Evolutionary conservation across 345 rosid genomes (phyloP), one percentile per base, ranked within the genome.

Genomic region (Rhodamnia rubescens): DNA sequence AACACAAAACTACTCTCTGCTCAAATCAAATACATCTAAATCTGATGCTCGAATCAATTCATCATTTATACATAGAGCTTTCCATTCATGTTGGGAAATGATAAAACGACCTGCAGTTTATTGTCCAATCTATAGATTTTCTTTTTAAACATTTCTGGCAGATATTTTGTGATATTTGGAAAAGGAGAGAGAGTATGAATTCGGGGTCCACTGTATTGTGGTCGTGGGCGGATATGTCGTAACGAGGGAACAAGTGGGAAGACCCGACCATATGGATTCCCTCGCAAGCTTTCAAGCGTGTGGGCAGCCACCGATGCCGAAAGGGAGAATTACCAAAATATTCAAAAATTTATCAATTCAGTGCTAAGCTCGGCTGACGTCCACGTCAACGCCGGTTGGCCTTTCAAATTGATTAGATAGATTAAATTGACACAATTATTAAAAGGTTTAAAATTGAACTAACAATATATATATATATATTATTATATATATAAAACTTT

Each of bases 201-300:
- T 61, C 42, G 22, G 42, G 42, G 4, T 64, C 21, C 42, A 64
- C 24, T 32, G 44, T 16, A 32, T 4, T 0, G 44, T 32, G 44
- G 44, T 3, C 5, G 24, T 32, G 78, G 78, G 15, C 3, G 12
- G 78, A 64, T 32, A 2, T 1, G 6, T 64, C 78, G 78, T 32
- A 32, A 42, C 44, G 16, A 8, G 18, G 75, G 44, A 3, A 50
- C 52, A 50, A 50, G 52, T 50, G 2, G 13, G 75, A 29, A 64
- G 75, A 29, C 32, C 42, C 22, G 4, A 7, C 20, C 13, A 29
- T 1, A 0, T 29, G 22, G 8, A n/a, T 27, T 0, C 4, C 14
- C 74, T 29, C 15, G 36, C 29, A 13, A 27, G 36, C 36, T 16
- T 27, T 15, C 15, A 59, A 32, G 69, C 20, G 20, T 59, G 15